Evolutionary conservation across 2,329 filamentous ascomycete species (phyloP).

Genomic region (Ophiostoma tasmaniense): DNA sequence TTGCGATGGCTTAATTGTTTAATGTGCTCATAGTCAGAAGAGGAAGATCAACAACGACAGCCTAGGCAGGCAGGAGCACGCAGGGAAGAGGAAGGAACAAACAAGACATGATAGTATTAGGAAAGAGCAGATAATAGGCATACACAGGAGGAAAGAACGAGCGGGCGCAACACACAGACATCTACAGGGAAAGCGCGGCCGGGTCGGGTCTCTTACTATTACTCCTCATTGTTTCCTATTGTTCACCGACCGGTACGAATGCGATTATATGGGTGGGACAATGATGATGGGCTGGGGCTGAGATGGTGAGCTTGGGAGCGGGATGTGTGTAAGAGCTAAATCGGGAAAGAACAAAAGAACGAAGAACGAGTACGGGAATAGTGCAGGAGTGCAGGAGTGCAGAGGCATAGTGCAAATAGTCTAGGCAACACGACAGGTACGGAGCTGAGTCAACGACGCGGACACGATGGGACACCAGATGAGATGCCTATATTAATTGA

Average conservation of each 20-base stretch:
- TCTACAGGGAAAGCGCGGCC: background rate
- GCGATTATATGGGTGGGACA: background rate
- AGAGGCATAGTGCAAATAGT: background rate
- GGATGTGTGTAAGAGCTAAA: constrained; percentile 2
- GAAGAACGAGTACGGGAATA: background rate
- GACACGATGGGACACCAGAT: background rate
- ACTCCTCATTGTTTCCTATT: background rate
- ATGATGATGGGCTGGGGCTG: constrained; percentile 1
- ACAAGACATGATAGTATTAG: background rate
- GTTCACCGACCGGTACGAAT: background rate
- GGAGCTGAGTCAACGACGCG: background rate
- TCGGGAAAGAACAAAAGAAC: background rate
- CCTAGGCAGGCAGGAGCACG: background rate
- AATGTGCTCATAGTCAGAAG: background rate
- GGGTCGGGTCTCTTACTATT: background rate
- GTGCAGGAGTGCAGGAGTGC: background rate
- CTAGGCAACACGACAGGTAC: background rate
- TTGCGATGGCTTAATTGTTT: no score
- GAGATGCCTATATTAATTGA: background rate
- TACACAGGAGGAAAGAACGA: background rate
- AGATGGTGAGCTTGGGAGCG: background rate
- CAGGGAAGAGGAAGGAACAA: background rate
- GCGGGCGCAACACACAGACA: background rate
- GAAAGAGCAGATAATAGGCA: background rate
- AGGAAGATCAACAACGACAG: background rate